phyloP scores from a whole-genome alignment of 148 eudicot genomes.

The Polygonum maritimum region DNA sequence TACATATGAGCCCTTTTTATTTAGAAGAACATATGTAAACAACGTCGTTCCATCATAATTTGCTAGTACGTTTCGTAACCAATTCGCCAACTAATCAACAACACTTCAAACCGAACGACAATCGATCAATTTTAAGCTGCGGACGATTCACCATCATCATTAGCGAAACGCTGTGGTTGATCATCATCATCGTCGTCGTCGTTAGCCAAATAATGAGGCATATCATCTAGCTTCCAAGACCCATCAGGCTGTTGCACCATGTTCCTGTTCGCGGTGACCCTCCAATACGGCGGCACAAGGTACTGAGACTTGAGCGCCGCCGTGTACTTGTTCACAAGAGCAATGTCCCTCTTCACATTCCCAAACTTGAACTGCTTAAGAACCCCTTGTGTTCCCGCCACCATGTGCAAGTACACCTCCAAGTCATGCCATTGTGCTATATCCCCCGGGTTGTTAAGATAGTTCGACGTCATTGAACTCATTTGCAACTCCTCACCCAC shows the following conservation, averaged over 20 bases:
- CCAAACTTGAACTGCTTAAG: slow-evolving; percentile 8
- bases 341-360: slow-evolving; percentile 22
- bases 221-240: slow-evolving; percentile 6
- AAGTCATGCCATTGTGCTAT: neutral
- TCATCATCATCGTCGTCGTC: no score
- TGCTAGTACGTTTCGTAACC: no score
- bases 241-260: slow-evolving; percentile 6
- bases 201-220: neutral
- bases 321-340: slow-evolving; percentile 22
- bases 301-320: slow-evolving; percentile 14
- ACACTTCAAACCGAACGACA: no score
- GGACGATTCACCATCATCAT: no score
- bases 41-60: no score
- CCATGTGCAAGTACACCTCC: slow-evolving; percentile 10
- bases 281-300: slow-evolving; percentile 22
- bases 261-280: slow-evolving; percentile 18
- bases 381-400: slow-evolving; percentile 18
- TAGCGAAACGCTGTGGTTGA: no score
- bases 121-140: no score
- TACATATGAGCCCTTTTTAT: no score
- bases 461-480: neutral
- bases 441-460: neutral
- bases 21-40: no score
- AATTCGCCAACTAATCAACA: no score
- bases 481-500: neutral